These are phyloP conservation scores for Hypoxylon fragiforme DNA, from an alignment of 495 filamentous ascomycete genomes.

Conservation along the genomic window DNA sequence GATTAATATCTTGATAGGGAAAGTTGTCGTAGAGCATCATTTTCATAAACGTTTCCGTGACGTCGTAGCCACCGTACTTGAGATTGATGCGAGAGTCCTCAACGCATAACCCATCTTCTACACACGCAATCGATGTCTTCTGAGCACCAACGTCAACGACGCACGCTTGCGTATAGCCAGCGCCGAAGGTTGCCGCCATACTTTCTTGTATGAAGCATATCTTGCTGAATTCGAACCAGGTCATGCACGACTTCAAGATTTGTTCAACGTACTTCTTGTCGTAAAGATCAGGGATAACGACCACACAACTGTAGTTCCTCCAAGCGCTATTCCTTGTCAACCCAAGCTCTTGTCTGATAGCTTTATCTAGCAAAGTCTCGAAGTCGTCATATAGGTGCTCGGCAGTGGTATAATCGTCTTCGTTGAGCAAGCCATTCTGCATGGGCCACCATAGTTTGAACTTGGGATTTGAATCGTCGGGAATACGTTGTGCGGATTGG, in stretches of 20 bases:
- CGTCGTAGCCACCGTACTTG: constrained; percentile 89
- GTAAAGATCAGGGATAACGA: constrained; percentile 94
- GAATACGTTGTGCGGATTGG: constrained; percentile 77
- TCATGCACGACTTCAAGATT: constrained; percentile 79
- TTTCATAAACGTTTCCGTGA: constrained; percentile 91
- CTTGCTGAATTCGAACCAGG: constrained; percentile 81
- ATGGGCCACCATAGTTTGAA: constrained; percentile 94
- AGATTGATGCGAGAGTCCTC: constrained; percentile 90
- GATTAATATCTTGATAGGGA: constrained; percentile 90
- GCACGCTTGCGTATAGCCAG: constrained; percentile 87
- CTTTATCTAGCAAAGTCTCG: constrained; percentile 80
- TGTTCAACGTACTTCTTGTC: constrained; percentile 89
- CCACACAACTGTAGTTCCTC: constrained; percentile 88
- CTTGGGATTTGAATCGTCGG: constrained; percentile 84
- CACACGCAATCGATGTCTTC: constrained; percentile 97
- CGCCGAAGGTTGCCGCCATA: constrained; percentile 92
- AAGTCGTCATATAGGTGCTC: constrained; percentile 82
- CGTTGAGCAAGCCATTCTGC: constrained; percentile 83
- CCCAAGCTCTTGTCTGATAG: constrained; percentile 79
- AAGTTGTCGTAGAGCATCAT: constrained; percentile 97
- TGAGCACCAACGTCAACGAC: constrained; percentile 97
- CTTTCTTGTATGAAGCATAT: constrained; percentile 96
- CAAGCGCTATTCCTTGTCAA: constrained; percentile 77
- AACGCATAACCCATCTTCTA: constrained; percentile 93
- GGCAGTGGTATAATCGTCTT: constrained; percentile 79